Evolutionary conservation across 2,329 filamentous ascomycete genomes (phyloP), one percentile per base, ranked within the genome.

Genomic region (Aspergillus pseudoviridinutans): DNA sequence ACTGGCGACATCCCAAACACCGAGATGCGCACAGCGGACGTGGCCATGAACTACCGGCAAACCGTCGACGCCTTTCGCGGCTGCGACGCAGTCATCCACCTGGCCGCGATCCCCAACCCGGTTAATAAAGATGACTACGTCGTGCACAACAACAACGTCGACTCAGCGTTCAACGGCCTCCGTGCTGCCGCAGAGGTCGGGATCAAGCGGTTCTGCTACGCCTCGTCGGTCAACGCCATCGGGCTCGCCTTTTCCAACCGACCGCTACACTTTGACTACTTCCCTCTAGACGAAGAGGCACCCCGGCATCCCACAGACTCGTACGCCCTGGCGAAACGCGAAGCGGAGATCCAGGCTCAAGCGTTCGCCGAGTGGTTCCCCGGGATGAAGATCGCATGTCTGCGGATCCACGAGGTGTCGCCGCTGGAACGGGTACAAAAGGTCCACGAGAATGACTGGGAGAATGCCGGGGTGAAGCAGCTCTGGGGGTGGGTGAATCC

Each of bases 71-170:
- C 72, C 8, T 73, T 75, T 61, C 56, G 65, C 32, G 71, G 71
- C 50, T 74, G 71, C 60, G 74, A 75, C 46, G 73, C 72, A 8
- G 52, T 76, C 24, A 74, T 76, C 49, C 74, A 76, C 53, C 70
- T 76, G 1, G 74, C 73, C 2, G 71, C 73, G 3, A 70, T 75
- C 27, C 74, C 73, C 2, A 66, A 75, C 55, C 72, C 73, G 3
- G 62, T 74, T 1, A 67, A 65, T 42, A 74, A 70, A 28, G 54
- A 62, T 1, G 70, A 76, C 54, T 63, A 60, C 50, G 42, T 63
- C 27, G 71, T 75, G 0, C 73, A 75, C 61, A 66, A 64, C 57
- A 75, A 74, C 65, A 76, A 76, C 57, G 71, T 74, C 50, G 68
- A 68, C 55, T 62, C 66, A 0, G 72, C 73, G 0, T 75, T 75